A percentile compares a stretch with the other conserved stretches of the same genome.
phyloP scores from a whole-genome alignment of 169 alveolate species.

The Babesia bovis region DNA sequence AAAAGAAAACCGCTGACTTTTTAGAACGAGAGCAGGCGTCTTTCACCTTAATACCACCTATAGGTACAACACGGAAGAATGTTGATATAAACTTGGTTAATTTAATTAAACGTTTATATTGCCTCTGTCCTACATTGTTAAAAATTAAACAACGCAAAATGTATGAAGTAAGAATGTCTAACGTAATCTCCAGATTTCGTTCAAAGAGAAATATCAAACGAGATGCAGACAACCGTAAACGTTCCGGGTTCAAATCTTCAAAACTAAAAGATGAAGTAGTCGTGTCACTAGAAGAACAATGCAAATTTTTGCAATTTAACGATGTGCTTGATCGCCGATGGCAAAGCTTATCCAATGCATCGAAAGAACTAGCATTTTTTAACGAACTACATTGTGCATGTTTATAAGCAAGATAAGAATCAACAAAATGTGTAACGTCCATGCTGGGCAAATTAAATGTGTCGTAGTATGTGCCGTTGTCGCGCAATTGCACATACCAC shows the following conservation, averaged over 20 bases:
- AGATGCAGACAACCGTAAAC: neutral
- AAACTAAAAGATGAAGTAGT: neutral
- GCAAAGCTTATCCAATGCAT: neutral
- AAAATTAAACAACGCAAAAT: neutral
- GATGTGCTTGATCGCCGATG: neutral
- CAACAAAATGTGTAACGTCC: slow-evolving; percentile 10
- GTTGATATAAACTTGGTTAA: neutral
- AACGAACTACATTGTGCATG: neutral
- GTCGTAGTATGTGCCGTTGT: neutral
- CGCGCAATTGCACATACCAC: neutral
- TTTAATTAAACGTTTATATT: neutral
- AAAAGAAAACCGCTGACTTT: neutral
- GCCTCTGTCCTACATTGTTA: neutral
- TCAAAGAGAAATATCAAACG: neutral
- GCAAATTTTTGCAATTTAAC: neutral
- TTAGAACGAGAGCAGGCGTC: neutral
- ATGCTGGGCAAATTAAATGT: neutral
- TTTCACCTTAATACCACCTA: neutral
- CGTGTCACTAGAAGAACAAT: neutral
- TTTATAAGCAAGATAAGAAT: slow-evolving; percentile 2
- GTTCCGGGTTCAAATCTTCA: neutral
- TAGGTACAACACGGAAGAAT: neutral
- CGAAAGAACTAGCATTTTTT: neutral
- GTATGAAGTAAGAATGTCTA: slow-evolving; percentile 10
- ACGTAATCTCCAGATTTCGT: slow-evolving; percentile 1